Evolutionary conservation across 306 rosid genomes (phyloP).

Genomic region (Trichosanthes cucumerina): DNA sequence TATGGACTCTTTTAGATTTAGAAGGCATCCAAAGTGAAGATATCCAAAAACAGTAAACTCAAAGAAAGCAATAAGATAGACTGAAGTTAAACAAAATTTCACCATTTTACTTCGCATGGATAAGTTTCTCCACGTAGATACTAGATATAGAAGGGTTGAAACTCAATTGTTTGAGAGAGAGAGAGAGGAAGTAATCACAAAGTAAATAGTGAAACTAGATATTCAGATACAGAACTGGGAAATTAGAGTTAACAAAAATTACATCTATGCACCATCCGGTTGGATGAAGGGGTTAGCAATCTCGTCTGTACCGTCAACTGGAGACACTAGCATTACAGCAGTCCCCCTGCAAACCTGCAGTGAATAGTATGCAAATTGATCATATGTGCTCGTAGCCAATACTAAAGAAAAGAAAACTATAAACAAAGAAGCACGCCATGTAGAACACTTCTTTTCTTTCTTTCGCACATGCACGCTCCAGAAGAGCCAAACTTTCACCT

Average conservation of each 20-base stretch:
- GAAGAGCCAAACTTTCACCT: background rate
- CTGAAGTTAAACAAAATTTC: background rate
- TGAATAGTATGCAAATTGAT: background rate
- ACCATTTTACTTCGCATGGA: constrained; percentile 8
- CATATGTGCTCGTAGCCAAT: background rate
- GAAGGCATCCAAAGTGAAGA: constrained; percentile 4
- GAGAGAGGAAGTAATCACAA: background rate
- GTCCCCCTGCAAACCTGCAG: constrained; percentile 97
- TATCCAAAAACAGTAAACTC: background rate
- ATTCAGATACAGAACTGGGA: background rate
- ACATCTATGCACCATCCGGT: constrained; percentile 47
- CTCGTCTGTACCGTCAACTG: constrained; percentile 97
- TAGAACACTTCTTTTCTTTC: background rate
- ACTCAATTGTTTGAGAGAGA: background rate
- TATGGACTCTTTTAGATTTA: background rate
- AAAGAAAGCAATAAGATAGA: background rate
- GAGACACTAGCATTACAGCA: constrained; percentile 98
- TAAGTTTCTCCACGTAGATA: background rate
- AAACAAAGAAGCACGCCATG: background rate
- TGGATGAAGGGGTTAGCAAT: constrained; percentile 90
- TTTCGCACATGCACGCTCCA: background rate
- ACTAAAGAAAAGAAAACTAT: background rate
- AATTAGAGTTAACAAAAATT: background rate
- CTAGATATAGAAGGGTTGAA: background rate
- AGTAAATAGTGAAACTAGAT: background rate